Evolutionary conservation across 1,139 yeast genomes (phyloP), one percentile per base, ranked within the genome.

Genomic region (Candida sanyaensis): DNA sequence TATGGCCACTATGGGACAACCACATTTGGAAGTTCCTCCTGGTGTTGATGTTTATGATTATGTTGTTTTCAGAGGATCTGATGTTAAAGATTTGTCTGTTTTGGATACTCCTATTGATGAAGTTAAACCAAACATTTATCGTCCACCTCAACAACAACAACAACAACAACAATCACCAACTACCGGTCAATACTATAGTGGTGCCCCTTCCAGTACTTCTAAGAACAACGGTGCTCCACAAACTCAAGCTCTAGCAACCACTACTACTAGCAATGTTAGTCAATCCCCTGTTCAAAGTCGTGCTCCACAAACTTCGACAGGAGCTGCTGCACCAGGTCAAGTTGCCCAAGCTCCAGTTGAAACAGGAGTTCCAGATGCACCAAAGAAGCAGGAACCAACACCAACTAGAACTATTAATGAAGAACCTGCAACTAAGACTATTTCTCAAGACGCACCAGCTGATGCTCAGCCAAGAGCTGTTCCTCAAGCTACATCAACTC

Each of bases 61-160:
- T 54, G 92, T 93, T 50, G 91, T 88, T 44, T 88, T 93, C 65
- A 82, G 95, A 56, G 99, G 99, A 37, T 83, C 90, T 34, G 98
- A 92, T 60, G 98, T 93, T 37, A 88, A 89, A 69, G 97, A 89
- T 62, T 77, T 93, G 66, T 83, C 84, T 54, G 96, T 93, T 52
- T 77, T 92, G 60, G 97, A 90, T 55, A 74, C 75, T 30, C 80
- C 84, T 8, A 71, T 79, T 50, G 82, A 79, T 31, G 77, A 80
- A 50, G 83, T 80, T 28, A 66, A 70, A 52, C 80, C 86, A 0
- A 67, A 63, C 38, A 55, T 58, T 32, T 50, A 51, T 37, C 65
- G 50, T 40, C 70, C 65, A 31, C 69, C 67, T 17, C 71, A 65
- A 7, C 56, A 46, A 1, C 57, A 43, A 44, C n/a, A n/a, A 24